Base-by-base conservation (phyloP, 306 rosid species). In the Myrica gale region DNA sequence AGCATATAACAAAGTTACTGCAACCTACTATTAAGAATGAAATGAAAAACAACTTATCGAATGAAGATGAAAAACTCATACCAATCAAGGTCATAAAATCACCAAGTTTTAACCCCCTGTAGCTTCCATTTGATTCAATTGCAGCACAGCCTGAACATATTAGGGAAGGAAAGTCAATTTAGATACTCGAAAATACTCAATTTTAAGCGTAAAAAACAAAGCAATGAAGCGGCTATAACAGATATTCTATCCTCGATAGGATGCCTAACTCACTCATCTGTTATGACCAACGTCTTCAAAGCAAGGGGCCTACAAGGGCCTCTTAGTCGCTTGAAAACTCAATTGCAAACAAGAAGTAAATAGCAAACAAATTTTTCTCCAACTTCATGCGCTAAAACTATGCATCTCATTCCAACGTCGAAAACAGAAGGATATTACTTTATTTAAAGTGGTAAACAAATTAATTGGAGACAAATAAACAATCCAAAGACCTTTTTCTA, bases 21-120 rank as follows among this genome's bases (percentile, higher is more conserved):
- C 21, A 32, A 19, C 71, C 39, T 11, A 9, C 20, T 60, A 54
- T 51, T 51, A n/a, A 66, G 42, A 73, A 58, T 9, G 52, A 58
- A 19, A 54, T 44, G 47, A 21, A 52, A 48, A 78, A 9, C 32
- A 11, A 76, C 3, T 72, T 71, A 69, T 23, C 23, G 75, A 57
- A 6, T 13, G 17, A 68, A 39, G 55, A 63, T n/a, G 17, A 19
- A n/a, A 54, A 74, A 79, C 44, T 26, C 85, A 50, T 85, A 88
- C 96, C 90, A 72, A 72, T 79, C 76, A 66, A 70, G 80, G 85
- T 89, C 88, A 85, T 87, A 88, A 73, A 84, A 76, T 65, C 57
- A 74, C 60, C 78, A 74, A 82, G 75, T 78, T 77, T 89, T 84
- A 92, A 86, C 97, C 97, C 32, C 94, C 97, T 5, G 80, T 80